These are phyloP conservation scores for Penicillium sp. DNA, from an alignment of 2,329 filamentous ascomycete genomes.

Conservation along the genomic window DNA sequence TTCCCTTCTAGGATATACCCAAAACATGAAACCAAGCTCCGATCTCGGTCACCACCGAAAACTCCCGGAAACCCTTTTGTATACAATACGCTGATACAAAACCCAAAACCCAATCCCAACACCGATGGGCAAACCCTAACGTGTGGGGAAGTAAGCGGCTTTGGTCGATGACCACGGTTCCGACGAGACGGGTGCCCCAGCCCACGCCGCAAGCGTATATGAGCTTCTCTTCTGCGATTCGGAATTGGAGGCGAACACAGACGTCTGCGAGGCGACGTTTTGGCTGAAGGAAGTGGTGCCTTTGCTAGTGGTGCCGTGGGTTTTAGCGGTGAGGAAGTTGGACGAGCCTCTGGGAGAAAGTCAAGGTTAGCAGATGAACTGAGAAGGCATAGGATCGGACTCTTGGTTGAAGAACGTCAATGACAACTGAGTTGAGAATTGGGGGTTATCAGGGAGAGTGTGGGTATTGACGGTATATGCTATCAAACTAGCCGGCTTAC, in stretches of 20 bases:
- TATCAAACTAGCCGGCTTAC: background rate
- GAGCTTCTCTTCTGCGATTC: background rate
- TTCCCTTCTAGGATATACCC: background rate
- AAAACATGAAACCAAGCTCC: background rate
- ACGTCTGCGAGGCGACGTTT: background rate
- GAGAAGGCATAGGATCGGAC: background rate
- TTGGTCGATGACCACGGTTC: background rate
- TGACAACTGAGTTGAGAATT: background rate
- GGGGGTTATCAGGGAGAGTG: too few species aligned
- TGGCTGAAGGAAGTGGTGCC: background rate
- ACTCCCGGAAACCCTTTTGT: background rate
- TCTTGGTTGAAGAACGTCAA: background rate
- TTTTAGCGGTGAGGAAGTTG: background rate
- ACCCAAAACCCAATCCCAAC: background rate
- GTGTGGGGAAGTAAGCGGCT: background rate
- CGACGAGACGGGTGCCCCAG: background rate
- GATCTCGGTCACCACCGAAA: background rate
- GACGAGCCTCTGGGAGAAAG: background rate
- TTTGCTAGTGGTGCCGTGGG: background rate
- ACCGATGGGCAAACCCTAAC: background rate
- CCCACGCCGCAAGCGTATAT: background rate
- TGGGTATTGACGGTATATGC: background rate
- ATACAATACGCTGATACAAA: background rate
- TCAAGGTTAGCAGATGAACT: background rate
- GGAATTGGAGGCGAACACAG: background rate